Base-by-base conservation (phyloP, 2,329 filamentous ascomycete species). In the Aspergillus chevalieri region DNA sequence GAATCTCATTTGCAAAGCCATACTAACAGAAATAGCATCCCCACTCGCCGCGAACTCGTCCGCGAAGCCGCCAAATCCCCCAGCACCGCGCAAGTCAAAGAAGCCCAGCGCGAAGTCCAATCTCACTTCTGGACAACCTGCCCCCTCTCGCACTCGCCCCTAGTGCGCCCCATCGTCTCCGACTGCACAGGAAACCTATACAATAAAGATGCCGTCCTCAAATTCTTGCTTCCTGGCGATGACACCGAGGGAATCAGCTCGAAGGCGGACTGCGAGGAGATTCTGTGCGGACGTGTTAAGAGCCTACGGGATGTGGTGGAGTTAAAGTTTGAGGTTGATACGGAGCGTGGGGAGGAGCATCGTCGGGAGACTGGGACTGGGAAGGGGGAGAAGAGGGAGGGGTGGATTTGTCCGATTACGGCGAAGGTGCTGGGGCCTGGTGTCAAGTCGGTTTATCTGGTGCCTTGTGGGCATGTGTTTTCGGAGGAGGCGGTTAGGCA, bases 391-490 rank as follows among this genome's bases (percentile, higher is more conserved):
- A 72, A 68, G 52, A 68, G 66, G 8, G 81, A 85, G 60, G 79
- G 77, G 50, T 91, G 85, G 80, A 80, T 89, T 24, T 98, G 93
- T 63, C 91, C 92, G 0, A 81, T 97, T 48, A 95, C 91, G 1
- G 82, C 87, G 61, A 95, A 94, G 66, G 84, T 87, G 65, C 72
- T 98, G 21, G 93, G 93, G 0, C 84, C 90, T 0, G 78, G 78
- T 4, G 84, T 85, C 14, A 92, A 86, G 68, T 79, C 89, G 0
- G 89, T 95, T 1, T 98, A 97, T 62, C 63, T 98, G 2, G 88
- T 97, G 4, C 93, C 93, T 0, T 98, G 93, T 62, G 94, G 93
- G 0, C 94, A 98, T 74, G 91, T 89, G 0, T 97, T 97, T 70
- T 85, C 89, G 0, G 90, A 94, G 53, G 83, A 84, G 47, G 89